phyloP scores from a whole-genome alignment of 306 rosid species.

The Trichosanthes cucumerina region DNA sequence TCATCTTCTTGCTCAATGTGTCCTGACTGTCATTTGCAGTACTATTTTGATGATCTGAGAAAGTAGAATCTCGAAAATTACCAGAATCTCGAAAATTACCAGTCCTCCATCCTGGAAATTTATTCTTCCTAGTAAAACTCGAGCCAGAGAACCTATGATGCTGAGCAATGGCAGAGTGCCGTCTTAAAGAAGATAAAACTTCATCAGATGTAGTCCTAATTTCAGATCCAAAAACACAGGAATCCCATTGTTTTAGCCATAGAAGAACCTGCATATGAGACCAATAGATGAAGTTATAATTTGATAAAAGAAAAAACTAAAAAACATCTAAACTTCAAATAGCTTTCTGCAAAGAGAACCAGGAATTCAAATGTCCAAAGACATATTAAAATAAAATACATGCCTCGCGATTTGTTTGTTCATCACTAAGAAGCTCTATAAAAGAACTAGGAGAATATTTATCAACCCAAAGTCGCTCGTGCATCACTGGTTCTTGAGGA shows the following conservation, averaged over 20 bases:
- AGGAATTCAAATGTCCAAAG: not conserved
- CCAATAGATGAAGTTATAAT: conserved; percentile 9
- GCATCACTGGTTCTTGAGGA: conserved; percentile 40
- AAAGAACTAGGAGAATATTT: conserved; percentile 83
- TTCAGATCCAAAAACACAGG: conserved; percentile 78
- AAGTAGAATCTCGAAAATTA: conserved; percentile 27
- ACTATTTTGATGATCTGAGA: conserved; percentile 22
- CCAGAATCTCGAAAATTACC: conserved; percentile 29
- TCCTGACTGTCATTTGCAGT: conserved; percentile 39
- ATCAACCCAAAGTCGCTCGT: conserved; percentile 89
- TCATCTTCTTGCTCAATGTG: conserved; percentile 31
- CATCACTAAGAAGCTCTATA: conserved; percentile 92
- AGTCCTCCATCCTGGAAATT: conserved; percentile 40
- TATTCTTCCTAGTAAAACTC: conserved; percentile 37
- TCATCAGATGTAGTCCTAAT: conserved; percentile 77
- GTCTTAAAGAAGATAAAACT: conserved; percentile 73
- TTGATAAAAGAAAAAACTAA: conserved; percentile 3
- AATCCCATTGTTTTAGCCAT: conserved; percentile 96
- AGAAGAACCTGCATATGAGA: conserved; percentile 57
- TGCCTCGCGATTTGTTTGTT: conserved; percentile 97
- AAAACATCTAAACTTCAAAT: not conserved
- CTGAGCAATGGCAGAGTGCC: conserved; percentile 67
- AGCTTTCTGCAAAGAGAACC: not conserved
- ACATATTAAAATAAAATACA: conserved; percentile 3
- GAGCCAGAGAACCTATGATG: conserved; percentile 40